Evolutionary conservation across 108 stramenopile genomes (phyloP), one percentile per base, ranked within the genome.

Genomic region (Nitzschia palea): DNA sequence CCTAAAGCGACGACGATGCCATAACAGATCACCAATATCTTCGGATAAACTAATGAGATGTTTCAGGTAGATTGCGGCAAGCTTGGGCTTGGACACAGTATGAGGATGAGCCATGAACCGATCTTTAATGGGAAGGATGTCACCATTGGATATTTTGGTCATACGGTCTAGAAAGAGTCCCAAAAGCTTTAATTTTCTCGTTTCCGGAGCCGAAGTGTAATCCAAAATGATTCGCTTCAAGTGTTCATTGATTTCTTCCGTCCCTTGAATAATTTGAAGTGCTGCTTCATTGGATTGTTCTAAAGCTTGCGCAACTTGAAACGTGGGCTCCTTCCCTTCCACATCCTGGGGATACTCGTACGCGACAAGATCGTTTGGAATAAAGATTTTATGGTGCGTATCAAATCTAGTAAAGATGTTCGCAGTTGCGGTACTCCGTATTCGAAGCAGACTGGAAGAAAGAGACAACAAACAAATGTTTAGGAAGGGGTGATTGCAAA

Each of bases 341-440:
- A 28, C 53, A 73, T 91, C 89, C 29, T 70, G 31, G n/a, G 91
- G 88, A 74, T 89, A 93, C n/a, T 82, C 74, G 67, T 85, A 93
- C 1, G 63, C 53, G 20, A 86, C 43, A 9, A 71, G 47, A 4
- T 77, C 65, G 34, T 83, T 81, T n/a, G 88, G 86, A 30, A 82
- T 59, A 56, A 86, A 92, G 26, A 59, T 55, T 1, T 47, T 35
- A 14, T 56, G 42, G 1, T 26, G 20, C 8, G 63, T 27, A 76
- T 87, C 74, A 52, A 86, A 93, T 3, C 71, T 40, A 28, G 58
- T 44, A 44, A 93, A 89, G 58, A 82, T 77, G 31, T 84, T 65
- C 28, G 78, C 58, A 28, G 77, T 62, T 25, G 66, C 33, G 9
- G 68, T 50, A 50, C 62, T 82, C n/a, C 88, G 84, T 61, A 92